Base-by-base conservation (phyloP, 2,329 filamentous ascomycete species). In the Aureobasidium pullulans region DNA sequence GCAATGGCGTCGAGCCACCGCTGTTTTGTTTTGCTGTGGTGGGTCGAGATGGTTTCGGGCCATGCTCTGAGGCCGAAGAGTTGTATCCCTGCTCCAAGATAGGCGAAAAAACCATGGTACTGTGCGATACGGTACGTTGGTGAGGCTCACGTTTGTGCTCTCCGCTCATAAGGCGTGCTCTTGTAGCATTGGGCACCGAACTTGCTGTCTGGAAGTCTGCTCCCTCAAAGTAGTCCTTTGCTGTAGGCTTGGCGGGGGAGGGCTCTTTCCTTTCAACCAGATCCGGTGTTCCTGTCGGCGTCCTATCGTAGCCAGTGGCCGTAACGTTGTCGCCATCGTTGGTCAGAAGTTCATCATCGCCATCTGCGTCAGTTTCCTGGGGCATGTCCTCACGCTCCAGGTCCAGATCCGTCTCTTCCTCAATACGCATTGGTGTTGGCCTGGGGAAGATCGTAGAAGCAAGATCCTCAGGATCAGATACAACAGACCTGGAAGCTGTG, bases 291-390 rank as follows among this genome's bases (percentile, higher is more conserved):
- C 56, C 32, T 8, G 54, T 48, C 13, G 54, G 34, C 8, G 54
- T 57, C 23, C 46, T 67, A 66, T 59, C 56, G 9, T 59, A 59
- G 10, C 57, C 57, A 15, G 57, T 59, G 2, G 72, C 71, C 7
- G 69, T 71, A 6, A 63, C 74, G n/a, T 80, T 76, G 32, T 80
- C 77, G 34, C 85, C 92, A 59, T 90, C 88, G 59, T 91, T 89
- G 3, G 88, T 92, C 11, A 89, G 81, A n/a, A 92, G 77, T 71
- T 96, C 92, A 66, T 96, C 92, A 67, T 96, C 92, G 0, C 90
- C 90, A 28, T 96, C 90, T 6, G 86, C 89, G 67, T 94, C 90
- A 0, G 89, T 91, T 60, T 91, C 85, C 67, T 75, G 80, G 44
- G 79, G 75, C 42, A 77, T 63, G 61, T 80, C 71, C 60, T 77